A percentile compares a stretch with the other conserved stretches of the same genome.
Evolutionary conservation across 192 early-diverging fungal species (phyloP).

Genomic region (Ambispora gerdemannii): DNA sequence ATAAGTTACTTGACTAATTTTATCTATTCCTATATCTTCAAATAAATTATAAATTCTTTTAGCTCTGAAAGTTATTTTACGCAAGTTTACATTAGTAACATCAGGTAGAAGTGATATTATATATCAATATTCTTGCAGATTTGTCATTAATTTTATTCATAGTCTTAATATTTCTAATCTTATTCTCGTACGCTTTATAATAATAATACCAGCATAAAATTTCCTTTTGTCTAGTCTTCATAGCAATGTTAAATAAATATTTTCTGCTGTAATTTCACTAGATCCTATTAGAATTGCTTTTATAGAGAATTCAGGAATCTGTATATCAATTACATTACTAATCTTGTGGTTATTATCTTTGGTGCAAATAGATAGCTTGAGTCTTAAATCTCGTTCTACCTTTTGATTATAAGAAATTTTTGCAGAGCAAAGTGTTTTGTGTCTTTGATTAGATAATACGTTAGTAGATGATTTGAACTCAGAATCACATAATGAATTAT

Average conservation of each 20-base stretch:
- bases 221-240: conserved; percentile 23
- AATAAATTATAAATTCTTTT: conserved; percentile 18
- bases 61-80: conserved; percentile 15
- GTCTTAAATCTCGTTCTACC: conserved; percentile 27
- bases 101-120: conserved; percentile 13
- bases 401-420: conserved; percentile 29
- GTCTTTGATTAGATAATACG: no score
- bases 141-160: conserved; percentile 10
- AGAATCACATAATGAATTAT: no score
- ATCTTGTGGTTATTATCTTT: conserved; percentile 20
- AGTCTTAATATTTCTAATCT: conserved; percentile 1
- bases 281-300: conserved; percentile 12
- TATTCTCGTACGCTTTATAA: conserved; percentile 5
- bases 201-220: conserved; percentile 28
- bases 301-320: conserved; percentile 26
- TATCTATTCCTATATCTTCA: conserved; percentile 12
- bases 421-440: no score
- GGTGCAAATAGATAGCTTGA: conserved; percentile 1
- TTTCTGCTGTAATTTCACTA: conserved; percentile 2
- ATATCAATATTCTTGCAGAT: conserved; percentile 14
- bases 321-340: conserved; percentile 25
- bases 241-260: conserved; percentile 23
- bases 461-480: no score
- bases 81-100: conserved; percentile 26
- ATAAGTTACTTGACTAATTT: conserved; percentile 7